Conservation (phyloP, 371 early-diverging fungal genomes). For the Mortierella sp. region DNA sequence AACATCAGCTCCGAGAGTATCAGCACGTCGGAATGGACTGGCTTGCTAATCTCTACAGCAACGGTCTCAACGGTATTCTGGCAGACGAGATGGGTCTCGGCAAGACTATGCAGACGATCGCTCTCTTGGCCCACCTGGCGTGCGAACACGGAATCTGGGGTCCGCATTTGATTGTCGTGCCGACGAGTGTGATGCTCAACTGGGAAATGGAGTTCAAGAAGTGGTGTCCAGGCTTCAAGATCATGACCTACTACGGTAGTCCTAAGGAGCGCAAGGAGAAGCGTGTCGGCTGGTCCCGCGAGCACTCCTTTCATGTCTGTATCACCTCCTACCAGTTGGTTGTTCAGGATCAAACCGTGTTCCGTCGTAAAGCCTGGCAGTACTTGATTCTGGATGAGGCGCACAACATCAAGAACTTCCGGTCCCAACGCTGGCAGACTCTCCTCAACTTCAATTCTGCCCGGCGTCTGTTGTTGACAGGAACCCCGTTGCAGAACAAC, state of each 20-base stretch:
- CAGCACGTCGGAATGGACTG: conserved; percentile 86
- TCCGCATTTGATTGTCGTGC: conserved; percentile 93
- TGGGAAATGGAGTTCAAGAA: conserved; percentile 97
- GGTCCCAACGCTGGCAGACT: conserved; percentile 94
- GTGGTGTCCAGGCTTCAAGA: conserved; percentile 92
- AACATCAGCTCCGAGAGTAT: conserved; percentile 81
- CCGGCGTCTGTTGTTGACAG: conserved; percentile 89
- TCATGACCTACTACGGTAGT: conserved; percentile 87
- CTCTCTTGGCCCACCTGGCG: conserved; percentile 82
- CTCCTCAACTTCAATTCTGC: conserved; percentile 86
- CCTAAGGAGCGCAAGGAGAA: conserved; percentile 85
- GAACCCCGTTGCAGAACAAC: conserved; percentile 98
- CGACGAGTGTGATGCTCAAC: conserved; percentile 93
- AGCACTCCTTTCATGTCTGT: conserved; percentile 88
- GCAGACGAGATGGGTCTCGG: conserved; percentile 99
- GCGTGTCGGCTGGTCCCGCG: conserved; percentile 85
- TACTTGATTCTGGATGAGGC: conserved; percentile 96
- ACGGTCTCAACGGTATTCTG: conserved; percentile 95
- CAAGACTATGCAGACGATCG: conserved; percentile 98
- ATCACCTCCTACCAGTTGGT: conserved; percentile 92
- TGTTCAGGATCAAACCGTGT: conserved; percentile 81
- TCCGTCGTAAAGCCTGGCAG: conserved; percentile 87
- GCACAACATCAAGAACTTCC: conserved; percentile 96
- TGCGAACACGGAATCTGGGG: conserved; percentile 83
- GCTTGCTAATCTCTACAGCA: conserved; percentile 93